A percentile compares a stretch with the other conserved stretches of the same genome.
Conservation (phyloP, 306 rosid species). For the Alnus glutinosa region DNA sequence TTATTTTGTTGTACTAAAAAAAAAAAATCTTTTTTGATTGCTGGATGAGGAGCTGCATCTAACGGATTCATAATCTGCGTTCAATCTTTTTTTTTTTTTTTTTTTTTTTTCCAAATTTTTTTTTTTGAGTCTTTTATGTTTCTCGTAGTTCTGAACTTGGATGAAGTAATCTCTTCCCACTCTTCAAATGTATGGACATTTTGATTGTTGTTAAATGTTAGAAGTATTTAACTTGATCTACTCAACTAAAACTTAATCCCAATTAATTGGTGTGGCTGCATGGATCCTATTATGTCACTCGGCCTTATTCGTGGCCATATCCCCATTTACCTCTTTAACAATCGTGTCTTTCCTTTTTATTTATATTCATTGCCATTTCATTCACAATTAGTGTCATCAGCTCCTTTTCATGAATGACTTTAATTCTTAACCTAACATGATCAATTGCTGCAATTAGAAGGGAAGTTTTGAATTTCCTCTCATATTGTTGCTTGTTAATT, state of each 20-base stretch:
- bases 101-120: neutral
- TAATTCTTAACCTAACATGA: neutral
- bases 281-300: neutral
- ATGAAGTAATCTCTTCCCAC: neutral
- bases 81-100: neutral
- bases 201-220: constrained; percentile 10
- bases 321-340: neutral
- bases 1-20: neutral
- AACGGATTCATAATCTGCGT: neutral
- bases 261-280: neutral
- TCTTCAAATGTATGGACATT: neutral
- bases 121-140: neutral
- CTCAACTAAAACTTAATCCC: neutral
- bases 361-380: neutral
- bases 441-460: constrained; percentile 9
- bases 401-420: neutral
- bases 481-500: constrained; percentile 2
- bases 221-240: constrained; percentile 10
- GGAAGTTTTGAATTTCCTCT: constrained; percentile 12
- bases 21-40: neutral
- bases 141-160: neutral
- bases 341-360: neutral
- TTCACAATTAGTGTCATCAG: neutral
- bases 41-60: neutral
- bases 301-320: neutral